phyloP scores from a whole-genome alignment of 2,329 filamentous ascomycete species.

The Stachybotrys chartarum region DNA sequence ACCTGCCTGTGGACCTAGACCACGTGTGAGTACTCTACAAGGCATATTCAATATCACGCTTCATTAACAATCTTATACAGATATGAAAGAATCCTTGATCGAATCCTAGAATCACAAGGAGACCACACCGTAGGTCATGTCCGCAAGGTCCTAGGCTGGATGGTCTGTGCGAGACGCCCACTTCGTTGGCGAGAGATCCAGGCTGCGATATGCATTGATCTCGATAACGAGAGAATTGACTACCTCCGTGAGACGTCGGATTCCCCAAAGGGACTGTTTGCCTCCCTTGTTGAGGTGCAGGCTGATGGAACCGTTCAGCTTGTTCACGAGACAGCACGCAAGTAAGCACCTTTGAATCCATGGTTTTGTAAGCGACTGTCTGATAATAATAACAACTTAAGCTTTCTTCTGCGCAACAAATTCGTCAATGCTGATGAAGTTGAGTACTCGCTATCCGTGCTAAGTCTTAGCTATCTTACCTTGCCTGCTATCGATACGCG shows the following conservation, averaged over 20 bases:
- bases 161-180: constrained; percentile 5
- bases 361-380: background rate
- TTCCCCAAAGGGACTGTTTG: constrained; percentile 3
- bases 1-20: background rate
- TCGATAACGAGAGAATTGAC: constrained; percentile 2
- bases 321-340: constrained; percentile 5
- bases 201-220: constrained; percentile 4
- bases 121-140: background rate
- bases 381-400: background rate
- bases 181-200: constrained; percentile 9
- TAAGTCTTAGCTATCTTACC: constrained; percentile 4
- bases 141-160: constrained; percentile 4
- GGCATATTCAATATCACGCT: background rate
- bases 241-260: background rate
- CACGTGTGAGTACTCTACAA: background rate
- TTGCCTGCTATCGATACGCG: background rate
- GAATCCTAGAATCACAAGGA: background rate
- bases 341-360: background rate
- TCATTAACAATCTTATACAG: background rate
- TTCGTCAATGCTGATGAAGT: background rate
- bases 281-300: constrained; percentile 5
- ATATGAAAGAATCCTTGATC: constrained; percentile 4
- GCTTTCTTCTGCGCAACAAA: background rate
- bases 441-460: background rate
- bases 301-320: constrained; percentile 5